These are phyloP conservation scores for Ilyonectria mors-panacis DNA, from an alignment of 2,329 filamentous ascomycete species.

Conservation along the genomic window DNA sequence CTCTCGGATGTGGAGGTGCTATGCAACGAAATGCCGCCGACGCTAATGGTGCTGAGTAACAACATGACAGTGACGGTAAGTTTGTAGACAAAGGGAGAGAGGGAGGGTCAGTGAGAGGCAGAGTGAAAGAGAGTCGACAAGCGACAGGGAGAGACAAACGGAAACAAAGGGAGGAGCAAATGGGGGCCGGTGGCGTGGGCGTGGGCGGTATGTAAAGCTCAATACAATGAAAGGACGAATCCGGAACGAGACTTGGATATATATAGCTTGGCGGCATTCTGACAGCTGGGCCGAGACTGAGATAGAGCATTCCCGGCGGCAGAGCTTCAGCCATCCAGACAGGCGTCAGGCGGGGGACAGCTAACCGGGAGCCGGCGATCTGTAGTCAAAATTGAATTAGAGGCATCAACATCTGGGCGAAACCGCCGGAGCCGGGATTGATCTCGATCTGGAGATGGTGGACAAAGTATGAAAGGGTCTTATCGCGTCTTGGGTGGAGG, in stretches of 20 bases:
- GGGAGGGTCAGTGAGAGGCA: neutral
- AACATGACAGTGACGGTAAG: conserved; percentile 91
- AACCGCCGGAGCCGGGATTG: neutral
- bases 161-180: neutral
- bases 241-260: conserved; percentile 16
- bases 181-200: neutral
- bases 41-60: conserved; percentile 86
- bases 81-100: conserved; percentile 59
- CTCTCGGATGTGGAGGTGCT: conserved; percentile 84
- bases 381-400: conserved; percentile 4
- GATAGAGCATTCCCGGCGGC: conserved; percentile 23
- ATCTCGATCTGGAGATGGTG: neutral
- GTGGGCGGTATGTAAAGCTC: neutral
- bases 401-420: conserved; percentile 11
- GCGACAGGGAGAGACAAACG: neutral
- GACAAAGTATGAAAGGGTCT: conserved; percentile 8
- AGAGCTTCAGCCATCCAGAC: conserved; percentile 6
- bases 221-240: neutral
- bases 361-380: conserved; percentile 3
- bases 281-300: conserved; percentile 28
- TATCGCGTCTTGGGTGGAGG: neutral
- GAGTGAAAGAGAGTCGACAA: neutral
- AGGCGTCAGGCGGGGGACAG: conserved; percentile 11
- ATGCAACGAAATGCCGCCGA: conserved; percentile 82
- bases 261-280: conserved; percentile 4